Base-by-base conservation (phyloP, 805 yeast genomes). In the Candida xiaguanensis region DNA sequence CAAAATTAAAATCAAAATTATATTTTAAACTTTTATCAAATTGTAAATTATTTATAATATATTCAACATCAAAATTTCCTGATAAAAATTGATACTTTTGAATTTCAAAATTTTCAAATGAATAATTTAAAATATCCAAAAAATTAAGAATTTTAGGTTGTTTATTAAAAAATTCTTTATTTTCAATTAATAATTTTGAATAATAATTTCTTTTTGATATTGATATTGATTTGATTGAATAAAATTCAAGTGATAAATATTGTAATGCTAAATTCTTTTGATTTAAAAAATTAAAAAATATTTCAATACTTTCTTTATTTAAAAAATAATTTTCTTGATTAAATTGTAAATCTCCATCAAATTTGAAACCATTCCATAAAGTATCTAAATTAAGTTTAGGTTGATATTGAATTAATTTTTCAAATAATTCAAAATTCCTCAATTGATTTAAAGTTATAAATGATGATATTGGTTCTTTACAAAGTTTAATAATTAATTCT, bases 181-280 rank as follows among this genome's bases (percentile, higher is more conserved):
- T 68, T 44, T 73, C 72, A 30, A 82, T 77, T 15, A 89, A 61
- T 3, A 68, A 50, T 4, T 72, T 65, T 18, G 81, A 65, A 47
- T 83, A 82, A 17, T 66, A 61, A 31, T 73, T 63, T 41, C 76
- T 68, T 48, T 78, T 61, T 19, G 83, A 62, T 27, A 78, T 51
- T 6, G 82, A 67, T 27, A 78, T 50, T 6, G 82, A 67, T 6
- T 77, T 71, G 11, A 77, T 65, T 40, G 72, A 72, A 53, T 84
- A 89, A n/a, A 91, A 67, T 47, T 88, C 95, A 39, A 83, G 60
- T 13, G 90, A 75, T 43, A 87, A 60, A 49, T 80, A 78, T 46
- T 84, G 85, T 17, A 87, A 62, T 11, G 83, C 61, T 14, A 71
- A 63, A 31, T 78, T 72, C 50, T 95, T 72, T 46, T 77, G 80